phyloP scores from a whole-genome alignment of 805 yeast species.

The Cyberlindnera saturnus region DNA sequence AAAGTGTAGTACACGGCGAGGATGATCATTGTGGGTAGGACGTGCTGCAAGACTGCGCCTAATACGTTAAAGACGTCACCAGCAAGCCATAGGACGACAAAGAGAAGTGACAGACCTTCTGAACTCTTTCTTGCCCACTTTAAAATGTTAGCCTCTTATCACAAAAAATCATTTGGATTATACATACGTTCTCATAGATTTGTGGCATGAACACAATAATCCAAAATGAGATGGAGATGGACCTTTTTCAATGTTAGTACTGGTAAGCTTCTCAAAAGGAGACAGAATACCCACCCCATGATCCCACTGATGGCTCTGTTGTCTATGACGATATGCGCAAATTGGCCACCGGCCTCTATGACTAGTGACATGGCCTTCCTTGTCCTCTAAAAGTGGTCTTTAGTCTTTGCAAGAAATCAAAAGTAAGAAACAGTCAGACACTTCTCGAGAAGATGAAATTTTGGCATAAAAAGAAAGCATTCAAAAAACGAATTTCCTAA shows the following conservation, averaged over 20 bases:
- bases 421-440: no score
- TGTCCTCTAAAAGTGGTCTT: no score
- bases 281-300: conserved; percentile 17
- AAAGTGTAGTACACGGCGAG: conserved; percentile 88
- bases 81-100: conserved; percentile 83
- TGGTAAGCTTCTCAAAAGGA: no score
- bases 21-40: conserved; percentile 89
- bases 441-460: no score
- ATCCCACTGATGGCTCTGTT: conserved; percentile 24
- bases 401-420: no score
- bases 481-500: no score
- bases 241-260: conserved; percentile 22
- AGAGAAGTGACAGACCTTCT: conserved; percentile 83
- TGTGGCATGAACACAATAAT: conserved; percentile 96
- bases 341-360: background rate
- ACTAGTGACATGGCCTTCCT: no score
- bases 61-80: conserved; percentile 93
- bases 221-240: conserved; percentile 96
- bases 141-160: background rate
- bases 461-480: no score
- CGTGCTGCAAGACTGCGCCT: conserved; percentile 86
- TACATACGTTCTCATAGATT: conserved; percentile 66
- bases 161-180: background rate
- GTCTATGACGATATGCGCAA: conserved; percentile 19
- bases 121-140: conserved; percentile 69